Base-by-base conservation (phyloP, 495 filamentous ascomycete species). In the Penicillium simplicissimum region DNA sequence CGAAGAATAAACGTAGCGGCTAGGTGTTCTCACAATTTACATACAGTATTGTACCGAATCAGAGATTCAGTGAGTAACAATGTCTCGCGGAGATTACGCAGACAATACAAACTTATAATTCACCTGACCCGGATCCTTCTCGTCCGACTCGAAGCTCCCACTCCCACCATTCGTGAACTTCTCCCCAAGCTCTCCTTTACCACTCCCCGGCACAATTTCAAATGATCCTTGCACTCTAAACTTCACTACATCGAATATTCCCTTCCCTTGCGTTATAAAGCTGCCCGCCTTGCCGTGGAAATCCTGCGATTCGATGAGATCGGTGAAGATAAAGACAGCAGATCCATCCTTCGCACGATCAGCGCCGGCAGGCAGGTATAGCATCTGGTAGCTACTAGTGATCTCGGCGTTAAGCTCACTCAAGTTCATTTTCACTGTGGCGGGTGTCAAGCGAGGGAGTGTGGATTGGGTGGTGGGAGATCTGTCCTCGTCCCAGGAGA, bases 401-500 rank as follows among this genome's bases (percentile, higher is more conserved):
- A 48, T 25, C 23, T 48, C 43, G 19, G 43, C 17, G 43, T 48
- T 48, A n/a, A 48, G 43, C 10, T 48, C 43, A 21, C 17, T 48
- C 10, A 48, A 10, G 17, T 48, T 48, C 43, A 48, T 48, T 14
- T 48, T 48, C n/a, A 48, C 23, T 8, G 23, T 48, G n/a, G 43
- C 43, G 23, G 43, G 43, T 21, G 17, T 48, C 43, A 48, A 25
- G 43, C 43, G 43, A 48, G 43, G 19, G 23, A 48, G 43, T 9
- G n/a, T 48, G 43, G 43, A 48, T 48, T 48, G 43, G 17, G 43
- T 48, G 17, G n/a, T 48, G 43, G 43, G 17, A 21, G 43, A 48
- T 25, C 43, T 15, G 23, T 48, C 43, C 23, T 48, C 43, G 43
- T 48, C 43, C 23, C 43, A 48, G 19, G 43, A 48, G 19, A 48